These are phyloP conservation scores for Lepidium aucheri DNA, from an alignment of 345 rosid genomes.

Conservation along the genomic window DNA sequence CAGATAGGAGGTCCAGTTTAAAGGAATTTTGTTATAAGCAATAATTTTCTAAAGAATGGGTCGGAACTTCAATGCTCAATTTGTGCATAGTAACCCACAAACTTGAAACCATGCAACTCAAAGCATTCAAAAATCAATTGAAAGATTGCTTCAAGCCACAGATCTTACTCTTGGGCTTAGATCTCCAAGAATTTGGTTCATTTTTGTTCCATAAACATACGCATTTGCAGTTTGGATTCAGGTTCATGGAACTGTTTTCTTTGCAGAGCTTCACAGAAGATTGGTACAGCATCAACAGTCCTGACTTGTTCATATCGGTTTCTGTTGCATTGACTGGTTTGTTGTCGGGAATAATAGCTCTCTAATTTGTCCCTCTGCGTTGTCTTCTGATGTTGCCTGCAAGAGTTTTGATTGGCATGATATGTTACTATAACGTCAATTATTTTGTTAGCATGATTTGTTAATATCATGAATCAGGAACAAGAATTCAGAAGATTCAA, in stretches of 20 bases:
- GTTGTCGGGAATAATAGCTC: slow-evolving; percentile 57
- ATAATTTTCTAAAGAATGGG: slow-evolving; percentile 7
- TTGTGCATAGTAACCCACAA: slow-evolving; percentile 14
- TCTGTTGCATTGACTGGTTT: slow-evolving; percentile 20
- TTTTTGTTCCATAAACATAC: not conserved
- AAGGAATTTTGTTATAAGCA: not conserved
- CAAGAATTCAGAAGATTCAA: not conserved
- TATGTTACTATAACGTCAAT: not conserved
- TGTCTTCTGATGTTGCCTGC: slow-evolving; percentile 79
- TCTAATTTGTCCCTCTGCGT: slow-evolving; percentile 69
- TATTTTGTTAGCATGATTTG: not conserved
- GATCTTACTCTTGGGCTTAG: not conserved
- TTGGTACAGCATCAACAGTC: slow-evolving; percentile 16
- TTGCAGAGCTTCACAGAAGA: not conserved
- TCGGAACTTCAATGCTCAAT: slow-evolving; percentile 13
- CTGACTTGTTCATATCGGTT: slow-evolving; percentile 36
- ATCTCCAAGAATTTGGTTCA: slow-evolving; percentile 9
- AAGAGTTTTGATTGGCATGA: not conserved
- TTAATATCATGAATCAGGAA: not conserved
- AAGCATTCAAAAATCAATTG: slow-evolving; percentile 6
- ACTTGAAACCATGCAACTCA: slow-evolving; percentile 4
- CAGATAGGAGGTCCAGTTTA: not conserved
- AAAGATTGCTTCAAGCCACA: not conserved
- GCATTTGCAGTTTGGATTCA: not conserved
- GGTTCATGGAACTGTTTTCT: slow-evolving; percentile 16